Percentiles rank a stretch among this genome's conserved stretches.
These are phyloP conservation scores for Oidium heveae DNA, from an alignment of 2,329 filamentous ascomycete species.

Conservation along the genomic window DNA sequence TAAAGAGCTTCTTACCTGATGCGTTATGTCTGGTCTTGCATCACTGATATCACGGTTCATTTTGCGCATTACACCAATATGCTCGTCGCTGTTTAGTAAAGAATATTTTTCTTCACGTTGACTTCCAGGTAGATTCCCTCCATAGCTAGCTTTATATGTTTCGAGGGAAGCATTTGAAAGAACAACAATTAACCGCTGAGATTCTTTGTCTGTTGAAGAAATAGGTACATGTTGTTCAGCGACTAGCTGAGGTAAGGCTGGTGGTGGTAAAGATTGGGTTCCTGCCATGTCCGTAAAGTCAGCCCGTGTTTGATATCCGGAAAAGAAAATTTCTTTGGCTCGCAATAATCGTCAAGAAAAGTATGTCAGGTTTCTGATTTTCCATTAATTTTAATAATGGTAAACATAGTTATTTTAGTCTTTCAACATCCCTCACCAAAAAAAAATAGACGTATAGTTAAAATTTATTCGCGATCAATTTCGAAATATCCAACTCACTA, in stretches of 20 bases:
- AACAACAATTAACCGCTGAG: constrained; percentile 78
- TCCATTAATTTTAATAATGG: too few relatives aligned
- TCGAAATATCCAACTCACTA: too few relatives aligned
- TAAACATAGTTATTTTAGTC: too few relatives aligned
- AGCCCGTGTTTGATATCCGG: constrained; percentile 2
- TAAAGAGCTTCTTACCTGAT: constrained; percentile 44
- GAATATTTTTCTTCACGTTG: constrained; percentile 79
- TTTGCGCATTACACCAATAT: constrained; percentile 97
- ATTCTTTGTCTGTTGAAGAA: constrained; percentile 64
- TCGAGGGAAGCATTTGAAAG: constrained; percentile 93
- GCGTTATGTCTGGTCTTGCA: constrained; percentile 88
- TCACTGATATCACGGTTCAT: constrained; percentile 98
- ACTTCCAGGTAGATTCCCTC: constrained; percentile 34
- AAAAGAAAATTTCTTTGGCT: too few relatives aligned
- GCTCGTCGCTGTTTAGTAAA: constrained; percentile 92
- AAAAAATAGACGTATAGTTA: too few relatives aligned
- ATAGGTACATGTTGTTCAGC: constrained; percentile 83
- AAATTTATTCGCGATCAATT: too few relatives aligned
- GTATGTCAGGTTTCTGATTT: too few relatives aligned
- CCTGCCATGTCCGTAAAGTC: constrained; percentile 24
- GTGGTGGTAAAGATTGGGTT: constrained; percentile 86
- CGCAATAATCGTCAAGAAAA: too few relatives aligned
- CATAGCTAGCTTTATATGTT: constrained; percentile 67
- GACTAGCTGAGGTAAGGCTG: constrained; percentile 69
- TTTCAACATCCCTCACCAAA: too few relatives aligned